Evolutionary conservation across 371 early-diverging fungal species (phyloP), one percentile per base, ranked within the genome.

Genomic region (Mortierella sp.): DNA sequence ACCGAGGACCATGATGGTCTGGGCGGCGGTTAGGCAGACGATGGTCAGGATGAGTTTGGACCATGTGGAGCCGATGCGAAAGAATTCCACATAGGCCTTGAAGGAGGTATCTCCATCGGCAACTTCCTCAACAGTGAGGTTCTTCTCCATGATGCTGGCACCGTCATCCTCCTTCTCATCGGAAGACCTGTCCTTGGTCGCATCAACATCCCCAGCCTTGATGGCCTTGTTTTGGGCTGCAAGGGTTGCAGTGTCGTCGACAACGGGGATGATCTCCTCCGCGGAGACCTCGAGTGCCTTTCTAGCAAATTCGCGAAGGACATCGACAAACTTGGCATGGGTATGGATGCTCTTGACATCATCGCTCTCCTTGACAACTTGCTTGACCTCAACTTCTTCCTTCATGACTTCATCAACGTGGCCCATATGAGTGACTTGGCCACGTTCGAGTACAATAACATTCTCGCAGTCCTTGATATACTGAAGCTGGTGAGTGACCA

Each of bases 381-480:
- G 28, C 54, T 44, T 43, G 44, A 67, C 69, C 44, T 34, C 53
- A 64, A 80, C 59, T 51, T 74, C 31, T 50, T 74, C 55, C 72
- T 50, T 14, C 85, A 88, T 75, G 54, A 82, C 40, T 4, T 71
- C 31, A 28, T 77, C 43, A 75, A 87, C 73, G 64, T 4, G 19
- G 24, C 88, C 76, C 79, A 21, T 28, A 72, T 71, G 73, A 3
- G 77, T 78, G 50, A 76, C 40, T 51, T 75, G 57, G 19, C 93
- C 93, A 5, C 57, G 79, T 73, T 86, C 71, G 19, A 79, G 26
- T 5, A 79, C 75, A 19, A 79, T 69, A 19, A 79, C 79, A 21
- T 74, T 79, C 44, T 79, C 71, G 51, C 50, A 93, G 73, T 89
- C 89, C 46, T 91, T 84, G 89, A 93, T 90, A 71, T 89, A 88